phyloP scores from a whole-genome alignment of 306 rosid genomes.

The Echinosophora koreensis region DNA sequence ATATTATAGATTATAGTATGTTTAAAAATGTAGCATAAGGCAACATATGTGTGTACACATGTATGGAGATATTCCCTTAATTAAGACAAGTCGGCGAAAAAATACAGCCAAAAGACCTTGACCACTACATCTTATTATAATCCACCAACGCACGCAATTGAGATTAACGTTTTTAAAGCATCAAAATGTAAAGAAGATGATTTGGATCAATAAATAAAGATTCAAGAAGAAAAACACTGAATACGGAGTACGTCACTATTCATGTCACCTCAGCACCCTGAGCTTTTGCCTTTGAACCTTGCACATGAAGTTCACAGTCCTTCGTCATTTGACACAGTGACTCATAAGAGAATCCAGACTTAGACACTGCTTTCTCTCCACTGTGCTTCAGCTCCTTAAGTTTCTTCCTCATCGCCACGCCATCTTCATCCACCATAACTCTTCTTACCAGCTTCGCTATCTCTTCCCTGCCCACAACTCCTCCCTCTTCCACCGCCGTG shows the following conservation, averaged over 20 bases:
- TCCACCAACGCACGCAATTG: no score
- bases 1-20: no score
- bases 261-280: neutral
- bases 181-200: no score
- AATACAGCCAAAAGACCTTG: no score
- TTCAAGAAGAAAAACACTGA: neutral
- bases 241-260: no score
- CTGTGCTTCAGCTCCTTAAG: conserved; percentile 41
- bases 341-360: conserved; percentile 50
- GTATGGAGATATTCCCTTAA: no score
- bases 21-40: no score
- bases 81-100: no score
- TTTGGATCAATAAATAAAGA: neutral
- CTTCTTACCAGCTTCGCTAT: conserved; percentile 55
- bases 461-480: conserved; percentile 52
- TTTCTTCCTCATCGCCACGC: conserved; percentile 10
- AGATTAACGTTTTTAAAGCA: no score
- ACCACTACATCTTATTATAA: no score
- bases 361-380: conserved; percentile 49
- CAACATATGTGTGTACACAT: no score
- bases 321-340: conserved; percentile 41
- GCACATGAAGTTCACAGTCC: conserved; percentile 13
- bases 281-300: neutral
- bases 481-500: conserved; percentile 34
- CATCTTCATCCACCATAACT: conserved; percentile 58